A percentile compares a stretch with the other conserved stretches of the same genome.
Evolutionary conservation across 2,329 filamentous ascomycete species (phyloP).

Genomic region (Monosporascus sp.): DNA sequence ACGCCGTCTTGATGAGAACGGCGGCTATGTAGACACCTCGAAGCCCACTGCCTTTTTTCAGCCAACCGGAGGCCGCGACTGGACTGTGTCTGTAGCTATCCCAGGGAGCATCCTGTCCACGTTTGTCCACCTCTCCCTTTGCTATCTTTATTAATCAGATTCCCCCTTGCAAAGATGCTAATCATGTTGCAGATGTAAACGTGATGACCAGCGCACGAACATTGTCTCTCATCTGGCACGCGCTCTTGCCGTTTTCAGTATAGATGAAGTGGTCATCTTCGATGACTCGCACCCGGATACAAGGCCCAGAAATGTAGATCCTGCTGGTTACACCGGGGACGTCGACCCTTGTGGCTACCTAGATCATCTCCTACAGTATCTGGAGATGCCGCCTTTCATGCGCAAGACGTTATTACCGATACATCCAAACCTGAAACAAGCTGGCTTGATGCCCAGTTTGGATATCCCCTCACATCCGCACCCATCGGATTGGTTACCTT

Average conservation of each 20-base stretch:
- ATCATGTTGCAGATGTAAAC: conserved; percentile 50
- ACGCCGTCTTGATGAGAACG: conserved; percentile 42
- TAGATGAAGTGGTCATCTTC: conserved; percentile 81
- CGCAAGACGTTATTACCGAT: conserved; percentile 69
- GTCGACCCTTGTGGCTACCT: conserved; percentile 76
- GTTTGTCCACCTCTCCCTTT: conserved; percentile 38
- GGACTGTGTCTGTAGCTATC: conserved; percentile 73
- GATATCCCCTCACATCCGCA: conserved; percentile 84
- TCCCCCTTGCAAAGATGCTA: conserved; percentile 3
- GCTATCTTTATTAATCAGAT: neutral
- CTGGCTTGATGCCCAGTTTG: conserved; percentile 68
- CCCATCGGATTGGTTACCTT: conserved; percentile 70
- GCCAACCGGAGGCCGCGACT: conserved; percentile 58
- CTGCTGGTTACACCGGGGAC: conserved; percentile 59
- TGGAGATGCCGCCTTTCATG: conserved; percentile 81
- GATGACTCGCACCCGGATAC: conserved; percentile 56
- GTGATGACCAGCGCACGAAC: conserved; percentile 69
- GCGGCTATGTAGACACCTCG: conserved; percentile 46
- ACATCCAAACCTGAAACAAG: conserved; percentile 70
- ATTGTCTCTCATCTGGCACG: conserved; percentile 73
- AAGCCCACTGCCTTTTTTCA: conserved; percentile 67
- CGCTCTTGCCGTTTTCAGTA: conserved; percentile 73
- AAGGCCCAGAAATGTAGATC: conserved; percentile 44
- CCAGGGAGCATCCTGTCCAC: conserved; percentile 73
- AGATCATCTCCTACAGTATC: conserved; percentile 70